Evolutionary conservation across 371 early-diverging fungal species (phyloP).

Genomic region (Lichtheimia ornata): DNA sequence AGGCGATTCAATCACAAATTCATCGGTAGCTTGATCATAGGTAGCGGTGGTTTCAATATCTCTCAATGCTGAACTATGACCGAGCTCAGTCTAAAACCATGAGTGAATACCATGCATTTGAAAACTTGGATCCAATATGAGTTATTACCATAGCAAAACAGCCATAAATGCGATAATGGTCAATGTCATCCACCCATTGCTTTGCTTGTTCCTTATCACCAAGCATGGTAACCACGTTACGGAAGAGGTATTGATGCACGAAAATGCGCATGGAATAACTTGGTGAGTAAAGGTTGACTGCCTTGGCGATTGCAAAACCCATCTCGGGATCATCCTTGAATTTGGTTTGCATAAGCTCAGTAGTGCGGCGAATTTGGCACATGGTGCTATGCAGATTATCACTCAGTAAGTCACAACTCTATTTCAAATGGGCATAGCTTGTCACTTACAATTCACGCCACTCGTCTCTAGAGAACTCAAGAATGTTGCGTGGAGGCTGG

Average conservation of each 20-base stretch:
- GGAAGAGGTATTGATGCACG: conserved; percentile 63
- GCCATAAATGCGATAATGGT: conserved; percentile 58
- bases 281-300: conserved; percentile 53
- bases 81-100: conserved; percentile 53
- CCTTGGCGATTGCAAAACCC: conserved; percentile 12
- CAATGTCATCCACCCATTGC: conserved; percentile 54
- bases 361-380: conserved; percentile 55
- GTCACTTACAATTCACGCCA: conserved; percentile 59
- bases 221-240: conserved; percentile 58
- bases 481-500: conserved; percentile 53
- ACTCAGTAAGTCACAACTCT: too few relatives aligned
- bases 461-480: conserved; percentile 59
- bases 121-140: too few relatives aligned
- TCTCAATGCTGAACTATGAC: conserved; percentile 84
- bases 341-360: conserved; percentile 22
- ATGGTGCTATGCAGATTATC: conserved; percentile 39
- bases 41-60: conserved; percentile 91
- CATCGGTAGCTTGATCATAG: conserved; percentile 70
- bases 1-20: conserved; percentile 86
- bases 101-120: too few relatives aligned
- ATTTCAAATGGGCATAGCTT: too few relatives aligned
- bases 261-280: conserved; percentile 64
- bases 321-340: conserved; percentile 10
- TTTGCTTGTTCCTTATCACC: conserved; percentile 61
- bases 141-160: conserved; percentile 57